Conservation (phyloP, 164 flowering plant species). For the Santalum album region DNA sequence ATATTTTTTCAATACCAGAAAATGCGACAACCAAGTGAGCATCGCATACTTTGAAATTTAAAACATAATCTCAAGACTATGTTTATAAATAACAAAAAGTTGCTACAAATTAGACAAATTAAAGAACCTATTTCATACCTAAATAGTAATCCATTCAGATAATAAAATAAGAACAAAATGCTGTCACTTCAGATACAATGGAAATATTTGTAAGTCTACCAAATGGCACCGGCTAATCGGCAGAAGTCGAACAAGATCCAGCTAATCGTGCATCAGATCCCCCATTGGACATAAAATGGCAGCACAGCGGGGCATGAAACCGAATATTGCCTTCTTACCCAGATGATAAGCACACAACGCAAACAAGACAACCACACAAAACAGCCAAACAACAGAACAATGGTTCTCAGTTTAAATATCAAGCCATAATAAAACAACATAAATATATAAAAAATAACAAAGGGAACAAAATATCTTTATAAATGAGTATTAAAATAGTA, state of each 20-base stretch:
- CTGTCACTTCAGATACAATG: constrained; percentile 39
- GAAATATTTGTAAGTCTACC: constrained; percentile 58
- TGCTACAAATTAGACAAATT: background rate
- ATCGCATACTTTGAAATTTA: constrained; percentile 1
- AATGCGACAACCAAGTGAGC: constrained; percentile 5
- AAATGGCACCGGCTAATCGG: constrained; percentile 31
- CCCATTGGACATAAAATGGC: constrained; percentile 46
- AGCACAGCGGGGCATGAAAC: constrained; percentile 57
- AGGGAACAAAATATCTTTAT: no score
- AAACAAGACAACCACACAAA: constrained; percentile 60
- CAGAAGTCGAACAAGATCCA: constrained; percentile 68
- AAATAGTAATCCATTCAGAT: constrained; percentile 18
- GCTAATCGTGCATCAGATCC: constrained; percentile 51
- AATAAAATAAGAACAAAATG: constrained; percentile 33
- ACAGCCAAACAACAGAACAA: constrained; percentile 73
- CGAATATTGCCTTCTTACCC: constrained; percentile 79
- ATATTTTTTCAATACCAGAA: constrained; percentile 3
- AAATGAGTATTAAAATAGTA: background rate
- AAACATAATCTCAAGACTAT: constrained; percentile 10
- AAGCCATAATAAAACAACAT: constrained; percentile 10
- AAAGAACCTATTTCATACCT: constrained; percentile 22
- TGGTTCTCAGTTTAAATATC: constrained; percentile 48
- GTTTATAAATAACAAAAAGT: constrained; percentile 1
- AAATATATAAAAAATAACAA: background rate
- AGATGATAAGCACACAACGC: constrained; percentile 43